Percentiles rank a stretch among this genome's conserved stretches.
Evolutionary conservation across 768 basidiomycete species (phyloP).

Genomic region (Suillus clintonianus): DNA sequence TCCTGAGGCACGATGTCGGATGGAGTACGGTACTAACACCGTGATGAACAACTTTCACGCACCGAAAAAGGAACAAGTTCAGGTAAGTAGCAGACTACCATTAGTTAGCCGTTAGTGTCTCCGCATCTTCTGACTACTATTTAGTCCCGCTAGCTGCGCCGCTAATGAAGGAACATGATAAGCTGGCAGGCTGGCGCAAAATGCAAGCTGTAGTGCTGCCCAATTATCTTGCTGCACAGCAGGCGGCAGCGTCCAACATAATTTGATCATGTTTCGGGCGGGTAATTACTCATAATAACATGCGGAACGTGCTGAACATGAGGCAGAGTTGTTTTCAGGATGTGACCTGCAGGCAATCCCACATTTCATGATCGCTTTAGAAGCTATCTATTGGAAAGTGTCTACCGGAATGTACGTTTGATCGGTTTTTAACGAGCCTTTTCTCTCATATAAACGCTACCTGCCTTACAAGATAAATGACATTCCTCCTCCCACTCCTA

Average conservation of each 20-base stretch:
- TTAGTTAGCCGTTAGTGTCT: not conserved
- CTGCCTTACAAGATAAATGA: constrained; percentile 14
- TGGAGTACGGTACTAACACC: not conserved
- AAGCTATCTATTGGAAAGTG: constrained; percentile 20
- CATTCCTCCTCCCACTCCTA: constrained; percentile 13
- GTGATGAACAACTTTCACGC: not conserved
- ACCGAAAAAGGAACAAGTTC: not conserved
- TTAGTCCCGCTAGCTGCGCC: not conserved
- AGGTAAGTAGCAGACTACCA: not conserved
- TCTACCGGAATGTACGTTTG: constrained; percentile 15
- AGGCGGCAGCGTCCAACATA: not conserved
- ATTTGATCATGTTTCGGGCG: constrained; percentile 12
- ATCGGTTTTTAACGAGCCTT: constrained; percentile 25
- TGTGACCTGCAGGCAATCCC: constrained; percentile 16
- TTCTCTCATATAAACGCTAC: constrained; percentile 27
- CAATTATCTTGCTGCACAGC: not conserved
- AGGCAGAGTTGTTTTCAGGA: constrained; percentile 23
- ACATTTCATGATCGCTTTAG: constrained; percentile 21
- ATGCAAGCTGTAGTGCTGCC: not conserved
- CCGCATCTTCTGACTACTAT: not conserved
- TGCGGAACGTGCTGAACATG: constrained; percentile 36
- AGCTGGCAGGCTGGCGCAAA: not conserved
- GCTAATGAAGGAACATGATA: not conserved
- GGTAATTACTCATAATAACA: constrained; percentile 32
- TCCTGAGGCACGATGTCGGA: not conserved